Conservation (phyloP, 2,329 filamentous ascomycete species). For the Cytospora chrysosperma region DNA sequence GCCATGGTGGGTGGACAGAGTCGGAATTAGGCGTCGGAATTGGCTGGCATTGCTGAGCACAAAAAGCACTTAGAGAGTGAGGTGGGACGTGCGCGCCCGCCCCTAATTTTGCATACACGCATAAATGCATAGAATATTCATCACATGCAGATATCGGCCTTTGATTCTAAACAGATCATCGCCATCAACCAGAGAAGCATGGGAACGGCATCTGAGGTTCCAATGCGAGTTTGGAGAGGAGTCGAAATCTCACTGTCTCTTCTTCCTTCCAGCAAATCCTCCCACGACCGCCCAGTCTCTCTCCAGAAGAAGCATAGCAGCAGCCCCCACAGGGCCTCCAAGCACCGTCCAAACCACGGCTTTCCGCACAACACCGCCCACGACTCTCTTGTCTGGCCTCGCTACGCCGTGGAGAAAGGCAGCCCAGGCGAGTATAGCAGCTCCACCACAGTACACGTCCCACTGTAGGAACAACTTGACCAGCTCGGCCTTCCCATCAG, state of each 20-base stretch:
- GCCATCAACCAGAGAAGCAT: neutral
- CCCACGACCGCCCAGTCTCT: conserved; percentile 37
- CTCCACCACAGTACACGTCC: conserved; percentile 45
- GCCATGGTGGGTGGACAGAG: neutral
- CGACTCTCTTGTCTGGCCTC: conserved; percentile 23
- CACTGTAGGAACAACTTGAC: conserved; percentile 47
- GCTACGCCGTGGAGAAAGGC: conserved; percentile 36
- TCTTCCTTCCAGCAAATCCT: neutral
- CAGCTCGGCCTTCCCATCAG: conserved; percentile 39
- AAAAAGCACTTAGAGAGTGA: neutral
- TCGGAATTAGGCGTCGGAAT: neutral
- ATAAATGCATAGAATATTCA: too few species aligned
- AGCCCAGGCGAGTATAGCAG: conserved; percentile 45
- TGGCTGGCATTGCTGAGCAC: neutral
- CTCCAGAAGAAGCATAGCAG: conserved; percentile 47
- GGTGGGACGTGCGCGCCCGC: neutral
- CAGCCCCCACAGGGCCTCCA: conserved; percentile 44
- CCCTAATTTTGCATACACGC: too few species aligned
- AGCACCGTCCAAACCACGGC: conserved; percentile 35
- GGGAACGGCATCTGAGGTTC: neutral
- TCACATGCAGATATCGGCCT: neutral
- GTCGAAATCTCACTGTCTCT: neutral
- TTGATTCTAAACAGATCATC: neutral
- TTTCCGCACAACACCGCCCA: conserved; percentile 34
- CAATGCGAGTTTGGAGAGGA: neutral